Base-by-base conservation (phyloP, 2,329 filamentous ascomycete species). In the Escovopsis weberi region DNA sequence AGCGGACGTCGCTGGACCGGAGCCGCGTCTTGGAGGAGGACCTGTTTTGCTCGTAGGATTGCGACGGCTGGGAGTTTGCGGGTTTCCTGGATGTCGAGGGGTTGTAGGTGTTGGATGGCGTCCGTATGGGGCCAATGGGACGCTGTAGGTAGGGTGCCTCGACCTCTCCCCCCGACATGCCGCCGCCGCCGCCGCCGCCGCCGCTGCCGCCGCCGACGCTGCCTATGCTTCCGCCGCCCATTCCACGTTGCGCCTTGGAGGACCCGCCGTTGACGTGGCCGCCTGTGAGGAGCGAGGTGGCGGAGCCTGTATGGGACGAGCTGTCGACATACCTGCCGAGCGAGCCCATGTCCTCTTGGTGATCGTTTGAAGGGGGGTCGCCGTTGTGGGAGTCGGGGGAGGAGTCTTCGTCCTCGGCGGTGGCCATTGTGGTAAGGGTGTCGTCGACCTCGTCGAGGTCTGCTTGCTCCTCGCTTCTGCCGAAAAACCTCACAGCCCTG, bases 21-120 rank as follows among this genome's bases (percentile, higher is more conserved):
- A 60, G 63, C 39, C 70, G 64, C 35, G 74, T 64, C 63, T 76
- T 63, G 57, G 75, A 63, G 51, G 70, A 57, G 54, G 78, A 62
- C 49, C 72, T 62, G 50, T 67, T 62, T 42, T 65, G 59, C 37
- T 63, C 42, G 46, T 64, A 66, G 33, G 67, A 60, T 40, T 67
- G 56, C n/a, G 63, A 54, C 36, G 62, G 55, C 48, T 61, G 61
- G 2, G 72, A 68, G 12, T 57, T 49, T 10, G 38, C 45, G 19
- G 61, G 61, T 43, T 72, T 68, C 39, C 76, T 66, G 45, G 74
- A 72, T 4, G 72, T 71, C 38, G 80, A 78, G 50, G 79, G 79
- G 48, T 83, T 82, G 59, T 91, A 91, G 30, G 85, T 87, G 58
- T 72, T 85, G 28, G 84, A 89, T 1, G 82, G 82, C 4, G 82